Evolutionary conservation across 345 rosid species (phyloP).

Genomic region (Cardamine occulta): DNA sequence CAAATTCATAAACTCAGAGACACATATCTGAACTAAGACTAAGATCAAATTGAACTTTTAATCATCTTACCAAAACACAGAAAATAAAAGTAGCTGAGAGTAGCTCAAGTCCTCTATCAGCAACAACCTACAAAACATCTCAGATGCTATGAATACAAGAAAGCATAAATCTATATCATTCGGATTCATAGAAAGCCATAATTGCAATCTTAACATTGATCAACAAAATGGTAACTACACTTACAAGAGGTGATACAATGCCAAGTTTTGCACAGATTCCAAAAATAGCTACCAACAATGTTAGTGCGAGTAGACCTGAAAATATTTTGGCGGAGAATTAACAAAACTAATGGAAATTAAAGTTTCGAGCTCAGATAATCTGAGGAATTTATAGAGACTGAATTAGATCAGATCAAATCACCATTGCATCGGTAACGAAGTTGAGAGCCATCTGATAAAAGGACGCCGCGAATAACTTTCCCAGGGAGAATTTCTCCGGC

Average conservation of each 20-base stretch:
- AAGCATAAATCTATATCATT: background rate
- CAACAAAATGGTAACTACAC: conserved; percentile 11
- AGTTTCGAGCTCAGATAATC: background rate
- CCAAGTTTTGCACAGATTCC: conserved; percentile 61
- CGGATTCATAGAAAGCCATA: background rate
- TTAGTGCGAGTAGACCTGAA: conserved; percentile 63
- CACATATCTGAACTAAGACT: background rate
- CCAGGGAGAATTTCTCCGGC: conserved; percentile 72
- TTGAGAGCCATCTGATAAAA: conserved; percentile 69
- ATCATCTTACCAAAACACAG: conserved; percentile 70
- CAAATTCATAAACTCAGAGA: background rate
- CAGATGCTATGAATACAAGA: conserved; percentile 1
- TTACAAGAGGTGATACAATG: conserved; percentile 64
- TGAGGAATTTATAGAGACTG: background rate
- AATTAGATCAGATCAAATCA: conserved; percentile 23
- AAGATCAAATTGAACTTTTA: background rate
- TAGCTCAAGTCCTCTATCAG: conserved; percentile 85
- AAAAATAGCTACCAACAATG: conserved; percentile 60
- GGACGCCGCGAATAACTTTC: conserved; percentile 65
- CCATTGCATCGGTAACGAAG: conserved; percentile 83
- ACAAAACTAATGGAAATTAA: background rate
- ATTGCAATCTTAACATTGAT: background rate
- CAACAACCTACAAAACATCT: conserved; percentile 58
- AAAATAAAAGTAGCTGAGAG: conserved; percentile 75
- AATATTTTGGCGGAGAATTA: background rate